Percentiles rank a stretch among this genome's conserved stretches.
Evolutionary conservation across 1,284 basidiomycete genomes (phyloP).

Genomic region (Boletus putidus): DNA sequence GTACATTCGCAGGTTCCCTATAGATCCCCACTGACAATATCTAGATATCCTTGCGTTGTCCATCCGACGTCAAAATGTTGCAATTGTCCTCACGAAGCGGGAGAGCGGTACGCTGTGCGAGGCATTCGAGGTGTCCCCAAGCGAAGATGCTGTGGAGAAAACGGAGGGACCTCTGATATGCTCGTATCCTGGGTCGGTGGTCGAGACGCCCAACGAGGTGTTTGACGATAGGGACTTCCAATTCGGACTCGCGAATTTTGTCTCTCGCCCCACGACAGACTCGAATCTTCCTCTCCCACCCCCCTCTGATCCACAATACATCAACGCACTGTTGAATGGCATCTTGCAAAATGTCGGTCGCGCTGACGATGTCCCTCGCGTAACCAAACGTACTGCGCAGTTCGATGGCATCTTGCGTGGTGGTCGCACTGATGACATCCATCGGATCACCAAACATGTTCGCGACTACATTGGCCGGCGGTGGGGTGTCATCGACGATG

Average conservation of each 20-base stretch:
- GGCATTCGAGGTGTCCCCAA: slow-evolving; percentile 34
- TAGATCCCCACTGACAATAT: not conserved
- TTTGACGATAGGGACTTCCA: slow-evolving; percentile 24
- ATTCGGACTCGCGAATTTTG: slow-evolving; percentile 30
- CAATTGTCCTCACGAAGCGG: slow-evolving; percentile 34
- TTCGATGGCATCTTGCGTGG: no score
- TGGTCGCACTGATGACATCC: no score
- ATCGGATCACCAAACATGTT: no score
- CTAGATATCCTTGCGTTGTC: slow-evolving; percentile 29
- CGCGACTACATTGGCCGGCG: no score
- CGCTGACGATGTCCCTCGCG: slow-evolving; percentile 11
- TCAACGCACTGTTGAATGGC: slow-evolving; percentile 34
- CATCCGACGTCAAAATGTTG: slow-evolving; percentile 37
- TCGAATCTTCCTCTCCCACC: slow-evolving; percentile 5
- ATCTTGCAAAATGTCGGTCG: slow-evolving; percentile 32
- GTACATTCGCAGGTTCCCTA: not conserved
- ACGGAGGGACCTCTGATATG: slow-evolving; percentile 20
- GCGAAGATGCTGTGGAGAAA: slow-evolving; percentile 31
- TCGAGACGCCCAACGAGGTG: slow-evolving; percentile 19
- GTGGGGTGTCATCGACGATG: no score
- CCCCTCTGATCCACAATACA: slow-evolving; percentile 12
- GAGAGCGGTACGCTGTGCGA: slow-evolving; percentile 29
- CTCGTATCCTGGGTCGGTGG: slow-evolving; percentile 35
- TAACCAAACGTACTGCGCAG: slow-evolving; percentile 25
- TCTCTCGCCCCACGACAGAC: slow-evolving; percentile 25